Evolutionary conservation across 164 flowering plant species (phyloP), one percentile per base, ranked within the genome.

Genomic region (Liquidambar formosana): DNA sequence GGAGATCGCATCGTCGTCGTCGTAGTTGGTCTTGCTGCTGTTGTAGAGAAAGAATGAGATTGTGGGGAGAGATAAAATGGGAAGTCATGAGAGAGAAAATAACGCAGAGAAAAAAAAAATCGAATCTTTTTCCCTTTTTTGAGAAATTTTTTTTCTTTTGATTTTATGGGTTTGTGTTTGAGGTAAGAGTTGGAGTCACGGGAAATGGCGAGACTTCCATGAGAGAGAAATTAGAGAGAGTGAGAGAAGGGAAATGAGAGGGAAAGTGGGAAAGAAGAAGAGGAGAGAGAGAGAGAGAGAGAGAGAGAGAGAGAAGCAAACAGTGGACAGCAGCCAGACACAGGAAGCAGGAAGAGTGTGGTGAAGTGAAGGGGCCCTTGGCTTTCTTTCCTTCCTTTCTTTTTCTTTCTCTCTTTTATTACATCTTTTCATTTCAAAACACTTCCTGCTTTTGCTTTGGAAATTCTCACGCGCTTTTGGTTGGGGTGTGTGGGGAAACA

Each of bases 1-100:
- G 89, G 89, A 46, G 89, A 86, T 60, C 82, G 81, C 90, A 85
- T 86, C 67, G 62, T 52, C 62, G 58, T 41, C 45, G 28, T 4
- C 65, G 41, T 33, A n/a, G 65, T n/a, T 19, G 70, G 18, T 0
- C 64, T 6, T 19, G 76, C 5, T 0, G 67, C 13, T 38, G 11
- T 19, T 8, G 33, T 47, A 5, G 57, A 41, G 51, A 2, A 33
- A 48, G 44, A 8, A 44, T 22, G 10, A 8, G 60, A 23, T 62
- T 57, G 63, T 61, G 63, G n/a, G 59, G 58, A 14, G 27, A 49
- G 33, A 22, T 33, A 44, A 11, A 38, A 57, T 10, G 59, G 41
- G 54, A 48, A 21, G 75, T 79, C 79, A 80, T 80, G 78, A 71
- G 80, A 74, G 46, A 61, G 19, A 2, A 44, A 38, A 58, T 51